phyloP scores from a whole-genome alignment of 2,329 filamentous ascomycete species.

The Alternaria novae-zelandiae region DNA sequence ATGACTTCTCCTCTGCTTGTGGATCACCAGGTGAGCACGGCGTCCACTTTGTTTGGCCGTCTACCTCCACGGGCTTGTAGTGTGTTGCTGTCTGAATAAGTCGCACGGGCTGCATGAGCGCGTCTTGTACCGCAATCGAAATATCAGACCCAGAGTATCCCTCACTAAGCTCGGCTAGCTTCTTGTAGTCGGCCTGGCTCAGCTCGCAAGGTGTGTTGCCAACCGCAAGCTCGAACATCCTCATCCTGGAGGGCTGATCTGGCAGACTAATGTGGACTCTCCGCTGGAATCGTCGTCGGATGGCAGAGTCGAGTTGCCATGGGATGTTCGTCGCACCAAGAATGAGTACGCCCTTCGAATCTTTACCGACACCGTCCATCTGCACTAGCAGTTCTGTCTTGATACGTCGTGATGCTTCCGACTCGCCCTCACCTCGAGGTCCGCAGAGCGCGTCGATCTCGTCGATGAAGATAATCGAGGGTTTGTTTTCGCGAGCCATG shows the following conservation, averaged over 20 bases:
- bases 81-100: slow-evolving; percentile 98
- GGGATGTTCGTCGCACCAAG: slow-evolving; percentile 97
- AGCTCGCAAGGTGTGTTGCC: slow-evolving; percentile 90
- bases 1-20: slow-evolving; percentile 90
- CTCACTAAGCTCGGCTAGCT: slow-evolving; percentile 81
- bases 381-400: slow-evolving; percentile 98
- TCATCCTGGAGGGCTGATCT: slow-evolving; percentile 83
- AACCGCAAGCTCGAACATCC: slow-evolving; percentile 95
- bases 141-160: slow-evolving; percentile 98
- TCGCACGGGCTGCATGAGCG: slow-evolving; percentile 94
- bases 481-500: slow-evolving; percentile 97
- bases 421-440: slow-evolving; percentile 91
- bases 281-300: slow-evolving; percentile 92
- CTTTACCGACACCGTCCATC: slow-evolving; percentile 98
- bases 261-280: slow-evolving; percentile 95
- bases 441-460: slow-evolving; percentile 97
- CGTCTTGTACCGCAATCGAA: slow-evolving; percentile 91
- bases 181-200: slow-evolving; percentile 76
- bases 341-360: slow-evolving; percentile 91
- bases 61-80: slow-evolving; percentile 85
- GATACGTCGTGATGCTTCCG: slow-evolving; percentile 94
- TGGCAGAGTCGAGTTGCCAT: slow-evolving; percentile 96
- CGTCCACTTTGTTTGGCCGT: slow-evolving; percentile 72
- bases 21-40: slow-evolving; percentile 92
- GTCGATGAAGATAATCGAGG: slow-evolving; percentile 98